A percentile compares a stretch with the other conserved stretches of the same genome.
Evolutionary conservation across 2,329 filamentous ascomycete species (phyloP).

Genomic region (Verticillium albo-atrum): DNA sequence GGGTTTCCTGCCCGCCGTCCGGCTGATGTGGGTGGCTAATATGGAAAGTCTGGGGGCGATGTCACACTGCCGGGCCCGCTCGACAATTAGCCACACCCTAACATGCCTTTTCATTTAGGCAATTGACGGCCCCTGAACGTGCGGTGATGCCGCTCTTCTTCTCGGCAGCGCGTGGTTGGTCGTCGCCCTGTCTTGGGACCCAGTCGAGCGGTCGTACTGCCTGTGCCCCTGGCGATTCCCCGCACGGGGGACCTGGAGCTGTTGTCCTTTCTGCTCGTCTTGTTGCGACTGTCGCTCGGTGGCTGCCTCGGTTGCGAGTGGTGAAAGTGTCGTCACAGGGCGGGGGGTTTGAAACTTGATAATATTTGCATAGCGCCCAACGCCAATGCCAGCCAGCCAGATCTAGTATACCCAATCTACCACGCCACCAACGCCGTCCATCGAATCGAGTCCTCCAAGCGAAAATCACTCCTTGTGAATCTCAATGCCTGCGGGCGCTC

Average conservation of each 20-base stretch:
- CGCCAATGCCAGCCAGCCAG: neutral
- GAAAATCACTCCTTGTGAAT: conserved; percentile 41
- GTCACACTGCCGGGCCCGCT: neutral
- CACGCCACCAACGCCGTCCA: neutral
- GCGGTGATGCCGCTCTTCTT: neutral
- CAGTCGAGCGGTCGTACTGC: neutral
- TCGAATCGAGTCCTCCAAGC: neutral
- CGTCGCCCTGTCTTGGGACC: neutral
- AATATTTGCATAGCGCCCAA: neutral
- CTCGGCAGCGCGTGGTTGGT: neutral
- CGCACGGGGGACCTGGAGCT: neutral
- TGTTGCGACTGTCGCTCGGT: no score
- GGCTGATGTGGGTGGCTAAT: neutral
- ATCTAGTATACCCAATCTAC: neutral
- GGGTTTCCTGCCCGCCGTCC: neutral
- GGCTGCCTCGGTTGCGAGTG: neutral
- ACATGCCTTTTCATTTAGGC: neutral
- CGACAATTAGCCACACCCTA: neutral
- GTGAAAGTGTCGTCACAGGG: neutral
- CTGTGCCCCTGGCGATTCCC: neutral
- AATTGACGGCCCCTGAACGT: neutral
- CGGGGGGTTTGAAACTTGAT: neutral
- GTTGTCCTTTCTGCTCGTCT: no score
- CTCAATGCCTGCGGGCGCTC: conserved; percentile 45
- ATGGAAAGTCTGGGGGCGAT: neutral